Evolutionary conservation across 495 filamentous ascomycete species (phyloP).

Genomic region (Aspergillus homomorphus): DNA sequence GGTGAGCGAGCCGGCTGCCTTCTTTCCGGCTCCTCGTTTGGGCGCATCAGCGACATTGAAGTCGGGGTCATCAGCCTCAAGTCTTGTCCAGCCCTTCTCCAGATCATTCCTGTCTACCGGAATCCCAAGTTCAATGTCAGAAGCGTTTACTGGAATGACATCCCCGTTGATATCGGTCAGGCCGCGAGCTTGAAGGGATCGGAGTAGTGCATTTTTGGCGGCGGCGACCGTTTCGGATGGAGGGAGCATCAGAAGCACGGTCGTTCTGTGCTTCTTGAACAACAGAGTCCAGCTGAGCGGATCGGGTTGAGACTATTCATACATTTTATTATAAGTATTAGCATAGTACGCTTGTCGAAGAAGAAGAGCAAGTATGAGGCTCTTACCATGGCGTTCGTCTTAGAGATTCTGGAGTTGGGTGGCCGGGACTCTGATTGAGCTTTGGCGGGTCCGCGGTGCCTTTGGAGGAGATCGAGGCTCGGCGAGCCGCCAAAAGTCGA

Average conservation of each 20-base stretch:
- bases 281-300: constrained; percentile 60
- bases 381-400: constrained; percentile 19
- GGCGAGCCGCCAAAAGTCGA: constrained; percentile 8
- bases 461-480: constrained; percentile 13
- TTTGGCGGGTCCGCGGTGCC: constrained; percentile 18
- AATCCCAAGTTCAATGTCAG: constrained; percentile 53
- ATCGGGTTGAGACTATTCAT: constrained; percentile 28
- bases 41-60: constrained; percentile 36
- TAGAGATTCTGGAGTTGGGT: constrained; percentile 2
- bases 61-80: constrained; percentile 39
- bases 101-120: constrained; percentile 54
- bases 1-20: constrained; percentile 36
- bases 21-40: constrained; percentile 40
- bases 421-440: too few species aligned
- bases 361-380: not conserved
- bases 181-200: constrained; percentile 43
- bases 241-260: constrained; percentile 68
- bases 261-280: constrained; percentile 76
- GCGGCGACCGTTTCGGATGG: constrained; percentile 56
- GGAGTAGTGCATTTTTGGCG: constrained; percentile 63
- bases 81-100: constrained; percentile 53
- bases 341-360: not conserved
- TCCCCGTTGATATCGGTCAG: constrained; percentile 45
- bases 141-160: constrained; percentile 43
- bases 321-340: constrained; percentile 5